A percentile compares a stretch with the other conserved stretches of the same genome.
Conservation (phyloP, 768 basidiomycete species). For the Lentinula sp. region DNA sequence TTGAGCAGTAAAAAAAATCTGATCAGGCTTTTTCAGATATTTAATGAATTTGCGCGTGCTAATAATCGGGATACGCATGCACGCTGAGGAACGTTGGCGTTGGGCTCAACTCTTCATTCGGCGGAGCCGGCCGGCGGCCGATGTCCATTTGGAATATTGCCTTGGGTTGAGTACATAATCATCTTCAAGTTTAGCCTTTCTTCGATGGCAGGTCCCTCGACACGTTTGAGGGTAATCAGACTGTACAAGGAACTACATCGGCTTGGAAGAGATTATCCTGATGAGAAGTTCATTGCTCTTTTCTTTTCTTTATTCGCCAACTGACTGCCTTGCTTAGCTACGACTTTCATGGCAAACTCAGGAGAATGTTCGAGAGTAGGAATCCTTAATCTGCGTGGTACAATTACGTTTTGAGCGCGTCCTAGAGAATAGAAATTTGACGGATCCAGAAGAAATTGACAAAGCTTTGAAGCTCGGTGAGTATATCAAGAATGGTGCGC, state of each 20-base stretch:
- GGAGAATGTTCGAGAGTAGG: constrained; percentile 63
- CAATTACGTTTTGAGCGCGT: not conserved
- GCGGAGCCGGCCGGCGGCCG: no score
- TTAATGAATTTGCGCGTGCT: no score
- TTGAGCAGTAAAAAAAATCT: no score
- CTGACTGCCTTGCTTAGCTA: constrained; percentile 41
- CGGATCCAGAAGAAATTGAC: constrained; percentile 67
- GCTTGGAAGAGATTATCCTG: constrained; percentile 77
- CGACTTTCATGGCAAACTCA: constrained; percentile 68
- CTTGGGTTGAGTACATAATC: not conserved
- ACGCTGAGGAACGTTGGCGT: no score
- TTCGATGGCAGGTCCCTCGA: constrained; percentile 41
- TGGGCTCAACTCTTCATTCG: no score
- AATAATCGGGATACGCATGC: no score
- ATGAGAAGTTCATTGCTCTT: constrained; percentile 56
- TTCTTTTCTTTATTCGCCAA: constrained; percentile 8
- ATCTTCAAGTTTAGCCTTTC: not conserved
- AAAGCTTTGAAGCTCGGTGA: constrained; percentile 69
- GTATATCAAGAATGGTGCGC: constrained; percentile 79
- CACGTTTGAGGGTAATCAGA: constrained; percentile 58
- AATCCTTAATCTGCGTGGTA: not conserved
- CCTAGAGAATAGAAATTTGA: constrained; percentile 62
- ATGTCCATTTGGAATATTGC: no score
- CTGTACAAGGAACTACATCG: constrained; percentile 81
- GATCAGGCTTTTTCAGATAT: no score